These are phyloP conservation scores for Rhizoclosmatium globosum DNA, from an alignment of 192 early-diverging fungal genomes.

Conservation along the genomic window DNA sequence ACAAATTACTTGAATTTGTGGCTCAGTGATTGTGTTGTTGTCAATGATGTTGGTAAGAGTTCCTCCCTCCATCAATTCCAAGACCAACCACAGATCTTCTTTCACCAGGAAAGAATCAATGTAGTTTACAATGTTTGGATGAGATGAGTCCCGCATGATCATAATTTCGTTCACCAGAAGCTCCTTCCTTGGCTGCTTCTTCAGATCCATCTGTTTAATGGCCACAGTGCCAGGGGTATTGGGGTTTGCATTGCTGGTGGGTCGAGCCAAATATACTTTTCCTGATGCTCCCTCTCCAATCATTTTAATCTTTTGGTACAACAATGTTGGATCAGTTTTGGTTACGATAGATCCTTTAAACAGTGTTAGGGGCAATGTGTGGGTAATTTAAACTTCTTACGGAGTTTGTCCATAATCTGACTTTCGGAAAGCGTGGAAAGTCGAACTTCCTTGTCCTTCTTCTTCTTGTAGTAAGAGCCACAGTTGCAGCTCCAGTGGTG, in stretches of 20 bases:
- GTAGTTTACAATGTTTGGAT: constrained; percentile 98
- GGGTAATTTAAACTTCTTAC: constrained; percentile 43
- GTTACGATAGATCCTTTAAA: constrained; percentile 77
- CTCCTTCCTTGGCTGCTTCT: constrained; percentile 65
- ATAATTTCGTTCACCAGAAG: constrained; percentile 81
- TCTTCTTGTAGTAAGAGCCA: constrained; percentile 37
- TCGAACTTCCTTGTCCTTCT: constrained; percentile 70
- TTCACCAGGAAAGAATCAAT: constrained; percentile 90
- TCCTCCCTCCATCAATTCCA: constrained; percentile 99
- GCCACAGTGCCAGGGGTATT: constrained; percentile 50
- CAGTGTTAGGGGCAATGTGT: background rate
- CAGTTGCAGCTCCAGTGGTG: background rate
- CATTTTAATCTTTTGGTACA: constrained; percentile 95
- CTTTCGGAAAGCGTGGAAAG: constrained; percentile 89
- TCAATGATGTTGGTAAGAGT: constrained; percentile 95
- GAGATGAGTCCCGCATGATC: constrained; percentile 84
- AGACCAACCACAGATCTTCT: constrained; percentile 94
- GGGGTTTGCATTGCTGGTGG: constrained; percentile 46
- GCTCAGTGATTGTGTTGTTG: constrained; percentile 87
- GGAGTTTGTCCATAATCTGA: constrained; percentile 94
- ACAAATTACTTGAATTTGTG: constrained; percentile 84
- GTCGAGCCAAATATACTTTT: constrained; percentile 94
- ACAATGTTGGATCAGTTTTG: constrained; percentile 84
- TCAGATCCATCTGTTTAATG: constrained; percentile 72
- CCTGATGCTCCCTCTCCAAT: constrained; percentile 98